Base-by-base conservation (phyloP, 1,284 basidiomycete species). In the Rhodofomes roseus region DNA sequence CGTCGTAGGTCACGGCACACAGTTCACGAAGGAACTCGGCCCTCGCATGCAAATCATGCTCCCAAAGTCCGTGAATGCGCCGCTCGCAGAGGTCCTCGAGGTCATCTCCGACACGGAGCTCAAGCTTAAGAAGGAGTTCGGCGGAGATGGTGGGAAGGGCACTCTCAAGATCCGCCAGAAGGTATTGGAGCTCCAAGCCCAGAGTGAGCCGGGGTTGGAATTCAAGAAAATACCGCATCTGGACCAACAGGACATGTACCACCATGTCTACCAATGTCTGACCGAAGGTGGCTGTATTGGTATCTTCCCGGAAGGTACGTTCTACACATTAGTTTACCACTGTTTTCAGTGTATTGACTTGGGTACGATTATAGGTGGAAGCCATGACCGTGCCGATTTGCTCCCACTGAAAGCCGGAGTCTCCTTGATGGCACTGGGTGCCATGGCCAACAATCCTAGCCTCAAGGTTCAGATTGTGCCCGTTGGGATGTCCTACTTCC, bases 371-470 rank as follows among this genome's bases (percentile, higher is more conserved):
- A 22, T 25, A 95, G 93, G 95, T 66, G 96, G 96, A 58, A 97
- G 95, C 59, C 96, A 98, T 74, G 96, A 98, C 75, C 89, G 96
- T 41, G 96, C 93, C 16, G 95, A 98, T 73, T 83, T 98, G 58
- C 82, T 98, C 37, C 96, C 96, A 1, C 81, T 98, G 44, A 98
- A 98, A 76, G 96, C 96, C 25, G 96, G 96, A 4, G 95, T 98
- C 54, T 92, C 95, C 1, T 85, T 98, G 66, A 98, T 98, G 95
- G 95, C 96, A 18, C 82, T 98, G 6, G 96, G 96, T 39, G 95
- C 96, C 1, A 96, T 98, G 93, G 92, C 93, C 2, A 89, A 90
- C 62, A 85, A 98, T 72, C 88, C 94, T n/a, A 83, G 79, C 54
- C 80, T 95, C 54, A 86, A 87, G 65, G 94, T 98, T 67, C 92